phyloP scores from a whole-genome alignment of 1,139 yeast genomes.

The Arxiozyma bovina region DNA sequence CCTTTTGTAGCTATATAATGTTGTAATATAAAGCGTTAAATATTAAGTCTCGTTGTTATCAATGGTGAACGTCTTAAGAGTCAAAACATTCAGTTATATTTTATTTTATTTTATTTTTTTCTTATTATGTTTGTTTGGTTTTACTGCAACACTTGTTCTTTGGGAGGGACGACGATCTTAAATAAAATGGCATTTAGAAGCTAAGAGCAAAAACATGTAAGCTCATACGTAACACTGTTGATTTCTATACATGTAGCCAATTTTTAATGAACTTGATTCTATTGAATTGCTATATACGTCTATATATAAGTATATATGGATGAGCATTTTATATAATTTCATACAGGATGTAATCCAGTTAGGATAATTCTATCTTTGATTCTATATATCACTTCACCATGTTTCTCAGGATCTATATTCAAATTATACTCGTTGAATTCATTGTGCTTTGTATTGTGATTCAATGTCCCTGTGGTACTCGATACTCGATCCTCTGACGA shows the following conservation, averaged over 20 bases:
- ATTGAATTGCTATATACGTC: background rate
- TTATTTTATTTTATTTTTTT: too few species aligned
- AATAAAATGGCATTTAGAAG: too few species aligned
- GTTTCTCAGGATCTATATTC: slow-evolving; percentile 5
- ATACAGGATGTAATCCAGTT: slow-evolving; percentile 29
- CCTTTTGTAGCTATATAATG: background rate
- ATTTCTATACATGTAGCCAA: too few species aligned
- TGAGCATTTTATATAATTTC: slow-evolving; percentile 1
- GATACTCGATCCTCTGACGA: background rate
- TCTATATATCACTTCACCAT: slow-evolving; percentile 26
- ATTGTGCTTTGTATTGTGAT: background rate
- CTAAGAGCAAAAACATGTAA: too few species aligned
- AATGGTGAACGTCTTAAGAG: too few species aligned
- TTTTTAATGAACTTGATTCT: too few species aligned
- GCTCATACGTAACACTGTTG: background rate
- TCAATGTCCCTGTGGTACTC: background rate
- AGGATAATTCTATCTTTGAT: slow-evolving; percentile 30
- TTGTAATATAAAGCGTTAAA: too few species aligned
- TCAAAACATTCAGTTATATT: too few species aligned
- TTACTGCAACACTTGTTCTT: too few species aligned
- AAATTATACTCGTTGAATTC: background rate
- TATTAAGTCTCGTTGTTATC: too few species aligned
- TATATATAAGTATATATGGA: background rate
- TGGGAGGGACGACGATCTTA: too few species aligned
- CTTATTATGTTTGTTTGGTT: too few species aligned